phyloP scores from a whole-genome alignment of 495 filamentous ascomycete species.

The Cercophora samala region DNA sequence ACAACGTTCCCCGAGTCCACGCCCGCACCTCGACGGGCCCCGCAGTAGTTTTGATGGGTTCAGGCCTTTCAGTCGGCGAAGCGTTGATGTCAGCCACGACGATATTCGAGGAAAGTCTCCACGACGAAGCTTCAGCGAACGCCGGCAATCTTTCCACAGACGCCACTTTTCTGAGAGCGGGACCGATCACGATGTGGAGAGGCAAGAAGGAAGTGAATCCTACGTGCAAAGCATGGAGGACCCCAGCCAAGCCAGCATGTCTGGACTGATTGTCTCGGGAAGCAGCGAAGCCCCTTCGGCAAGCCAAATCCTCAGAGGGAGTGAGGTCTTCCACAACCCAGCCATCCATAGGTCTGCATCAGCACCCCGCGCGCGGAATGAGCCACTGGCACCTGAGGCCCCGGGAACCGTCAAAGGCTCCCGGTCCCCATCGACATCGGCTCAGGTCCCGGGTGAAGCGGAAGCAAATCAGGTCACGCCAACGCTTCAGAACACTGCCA shows the following conservation, averaged over 20 bases:
- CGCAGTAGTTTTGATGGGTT: slow-evolving; percentile 43
- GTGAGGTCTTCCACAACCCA: slow-evolving; percentile 86
- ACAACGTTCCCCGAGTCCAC: slow-evolving; percentile 39
- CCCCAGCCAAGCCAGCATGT: slow-evolving; percentile 54
- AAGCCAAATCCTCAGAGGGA: slow-evolving; percentile 82
- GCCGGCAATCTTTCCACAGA: slow-evolving; percentile 47
- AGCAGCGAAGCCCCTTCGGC: slow-evolving; percentile 78
- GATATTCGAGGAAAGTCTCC: slow-evolving; percentile 35
- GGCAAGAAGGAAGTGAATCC: slow-evolving; percentile 70
- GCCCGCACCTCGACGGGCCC: slow-evolving; percentile 42
- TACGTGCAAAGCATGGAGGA: slow-evolving; percentile 71
- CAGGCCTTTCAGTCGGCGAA: slow-evolving; percentile 48
- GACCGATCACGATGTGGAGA: slow-evolving; percentile 39
- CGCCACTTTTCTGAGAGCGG: slow-evolving; percentile 41
- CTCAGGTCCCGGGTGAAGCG: slow-evolving; percentile 22
- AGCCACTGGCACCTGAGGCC: not conserved
- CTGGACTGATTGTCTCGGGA: slow-evolving; percentile 65
- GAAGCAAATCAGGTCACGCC: slow-evolving; percentile 45
- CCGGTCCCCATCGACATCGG: not conserved
- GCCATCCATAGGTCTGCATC: slow-evolving; percentile 56
- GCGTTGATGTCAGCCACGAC: slow-evolving; percentile 45
- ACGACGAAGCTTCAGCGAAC: slow-evolving; percentile 58
- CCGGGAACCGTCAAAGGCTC: not conserved
- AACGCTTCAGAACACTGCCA: slow-evolving; percentile 67
- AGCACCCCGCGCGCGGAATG: slow-evolving; percentile 28